Conservation (phyloP, 106 monocot species). For the Chionographis japonica region DNA sequence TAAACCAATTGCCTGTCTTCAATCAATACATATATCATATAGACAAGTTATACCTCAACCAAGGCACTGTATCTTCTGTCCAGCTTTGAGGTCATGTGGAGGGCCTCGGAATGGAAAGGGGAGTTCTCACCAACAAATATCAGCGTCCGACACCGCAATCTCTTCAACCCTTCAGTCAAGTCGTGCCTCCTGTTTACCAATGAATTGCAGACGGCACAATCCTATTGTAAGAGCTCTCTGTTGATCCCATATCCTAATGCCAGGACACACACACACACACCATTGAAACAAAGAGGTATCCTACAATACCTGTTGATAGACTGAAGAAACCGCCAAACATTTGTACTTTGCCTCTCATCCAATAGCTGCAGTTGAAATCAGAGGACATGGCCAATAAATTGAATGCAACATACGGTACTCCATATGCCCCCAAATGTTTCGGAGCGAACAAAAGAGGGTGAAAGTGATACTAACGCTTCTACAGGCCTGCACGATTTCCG, state of each 20-base stretch:
- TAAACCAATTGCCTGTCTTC: no score
- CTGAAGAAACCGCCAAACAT: slow-evolving; percentile 52
- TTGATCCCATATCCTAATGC: no score
- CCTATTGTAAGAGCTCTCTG: no score
- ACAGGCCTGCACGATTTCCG: slow-evolving; percentile 60
- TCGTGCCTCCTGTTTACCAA: slow-evolving; percentile 40
- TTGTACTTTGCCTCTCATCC: slow-evolving; percentile 49
- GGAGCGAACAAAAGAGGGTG: background rate
- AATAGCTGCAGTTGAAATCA: slow-evolving; percentile 37
- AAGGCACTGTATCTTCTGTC: slow-evolving; percentile 56
- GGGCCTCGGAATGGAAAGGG: slow-evolving; percentile 50
- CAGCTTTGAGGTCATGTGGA: slow-evolving; percentile 63
- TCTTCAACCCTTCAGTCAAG: slow-evolving; percentile 41
- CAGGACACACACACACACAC: background rate
- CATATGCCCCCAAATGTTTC: background rate
- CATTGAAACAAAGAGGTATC: background rate
- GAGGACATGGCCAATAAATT: background rate
- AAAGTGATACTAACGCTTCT: slow-evolving; percentile 41
- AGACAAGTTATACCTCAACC: slow-evolving; percentile 48
- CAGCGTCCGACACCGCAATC: slow-evolving; percentile 48
- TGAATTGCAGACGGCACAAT: no score
- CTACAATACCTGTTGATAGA: slow-evolving; percentile 44
- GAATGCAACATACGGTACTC: background rate
- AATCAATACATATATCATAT: background rate
- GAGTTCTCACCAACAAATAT: slow-evolving; percentile 70